Evolutionary conservation across 257 asterid genomes (phyloP).

Genomic region (Rhazya stricta): DNA sequence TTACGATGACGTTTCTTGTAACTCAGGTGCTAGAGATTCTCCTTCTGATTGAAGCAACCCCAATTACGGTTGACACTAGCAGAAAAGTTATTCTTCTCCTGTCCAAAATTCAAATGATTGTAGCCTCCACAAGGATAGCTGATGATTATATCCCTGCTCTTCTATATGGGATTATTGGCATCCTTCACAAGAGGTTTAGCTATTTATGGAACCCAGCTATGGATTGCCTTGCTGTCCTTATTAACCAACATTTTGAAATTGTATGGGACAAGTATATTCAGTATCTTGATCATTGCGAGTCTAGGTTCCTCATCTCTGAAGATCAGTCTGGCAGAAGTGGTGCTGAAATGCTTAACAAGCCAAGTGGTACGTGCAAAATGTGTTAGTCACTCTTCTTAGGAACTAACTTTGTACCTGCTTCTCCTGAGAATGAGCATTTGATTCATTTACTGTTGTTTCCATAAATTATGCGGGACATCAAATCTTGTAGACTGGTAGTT

Average conservation of each 20-base stretch:
- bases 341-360: slow-evolving; percentile 23
- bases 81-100: slow-evolving; percentile 52
- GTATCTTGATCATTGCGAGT: slow-evolving; percentile 54
- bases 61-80: slow-evolving; percentile 61
- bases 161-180: slow-evolving; percentile 69
- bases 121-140: slow-evolving; percentile 51
- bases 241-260: slow-evolving; percentile 44
- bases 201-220: slow-evolving; percentile 64
- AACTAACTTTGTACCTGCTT: neutral
- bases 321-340: slow-evolving; percentile 32
- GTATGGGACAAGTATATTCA: slow-evolving; percentile 63
- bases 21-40: slow-evolving; percentile 70
- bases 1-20: slow-evolving; percentile 20
- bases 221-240: slow-evolving; percentile 62
- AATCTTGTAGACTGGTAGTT: neutral
- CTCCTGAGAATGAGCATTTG: neutral
- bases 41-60: slow-evolving; percentile 61
- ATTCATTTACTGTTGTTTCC: slow-evolving; percentile 8
- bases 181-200: slow-evolving; percentile 69
- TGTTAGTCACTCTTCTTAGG: neutral
- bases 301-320: slow-evolving; percentile 43
- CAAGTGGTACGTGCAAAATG: slow-evolving; percentile 45
- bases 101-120: slow-evolving; percentile 62
- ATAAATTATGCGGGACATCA: neutral
- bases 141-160: slow-evolving; percentile 49